Conservation (phyloP, 2,329 filamentous ascomycete genomes). For the Bipolaris sorokiniana region DNA sequence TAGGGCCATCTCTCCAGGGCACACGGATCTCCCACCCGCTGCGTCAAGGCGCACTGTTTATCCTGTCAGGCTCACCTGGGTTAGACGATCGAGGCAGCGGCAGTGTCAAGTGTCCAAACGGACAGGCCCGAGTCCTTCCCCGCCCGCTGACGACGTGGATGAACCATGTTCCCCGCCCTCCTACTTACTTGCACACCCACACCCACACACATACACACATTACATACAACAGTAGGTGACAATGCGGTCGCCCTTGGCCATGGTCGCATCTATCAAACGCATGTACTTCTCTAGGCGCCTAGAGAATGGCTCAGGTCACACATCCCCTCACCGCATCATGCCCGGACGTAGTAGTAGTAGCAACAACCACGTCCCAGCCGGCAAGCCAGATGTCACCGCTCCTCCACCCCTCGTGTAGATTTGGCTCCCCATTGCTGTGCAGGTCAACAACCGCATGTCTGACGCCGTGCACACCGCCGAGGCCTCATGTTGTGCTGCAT, state of each 20-base stretch:
- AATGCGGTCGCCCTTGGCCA: no score
- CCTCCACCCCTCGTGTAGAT: neutral
- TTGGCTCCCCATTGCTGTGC: neutral
- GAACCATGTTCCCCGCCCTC: conserved; percentile 19
- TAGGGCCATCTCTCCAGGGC: neutral
- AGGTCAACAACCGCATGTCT: neutral
- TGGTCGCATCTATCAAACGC: conserved; percentile 4
- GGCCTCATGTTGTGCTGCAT: neutral
- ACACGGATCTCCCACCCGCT: conserved; percentile 5
- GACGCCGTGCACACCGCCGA: neutral
- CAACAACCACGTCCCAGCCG: neutral
- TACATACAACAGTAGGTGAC: no score
- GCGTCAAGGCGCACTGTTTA: conserved; percentile 12
- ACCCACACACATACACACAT: no score
- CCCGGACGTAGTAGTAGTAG: neutral
- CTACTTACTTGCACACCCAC: neutral
- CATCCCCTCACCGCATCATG: conserved; percentile 8
- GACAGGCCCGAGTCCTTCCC: conserved; percentile 16
- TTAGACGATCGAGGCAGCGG: conserved; percentile 7
- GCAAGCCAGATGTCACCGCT: conserved; percentile 4
- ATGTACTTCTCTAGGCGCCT: conserved; percentile 3
- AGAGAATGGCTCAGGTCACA: neutral
- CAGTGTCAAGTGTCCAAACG: conserved; percentile 16
- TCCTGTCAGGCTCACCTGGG: conserved; percentile 20
- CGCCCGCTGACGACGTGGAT: conserved; percentile 13